These are phyloP conservation scores for Citrus sinensis DNA, from an alignment of 345 rosid species.

Conservation along the genomic window DNA sequence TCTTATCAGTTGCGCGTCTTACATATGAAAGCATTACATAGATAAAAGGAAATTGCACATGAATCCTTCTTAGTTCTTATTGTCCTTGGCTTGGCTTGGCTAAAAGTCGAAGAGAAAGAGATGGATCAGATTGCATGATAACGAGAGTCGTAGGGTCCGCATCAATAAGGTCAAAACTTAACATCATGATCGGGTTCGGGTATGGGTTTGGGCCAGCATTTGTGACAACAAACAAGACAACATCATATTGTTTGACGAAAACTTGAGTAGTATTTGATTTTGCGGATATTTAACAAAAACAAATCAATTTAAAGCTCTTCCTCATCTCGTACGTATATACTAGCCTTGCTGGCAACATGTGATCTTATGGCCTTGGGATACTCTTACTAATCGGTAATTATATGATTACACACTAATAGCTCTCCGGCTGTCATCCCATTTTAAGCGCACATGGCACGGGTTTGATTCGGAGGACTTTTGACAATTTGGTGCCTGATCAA, in stretches of 20 bases:
- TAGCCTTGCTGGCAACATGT: neutral
- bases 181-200: no score
- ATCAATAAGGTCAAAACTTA: neutral
- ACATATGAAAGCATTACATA: no score
- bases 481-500: neutral
- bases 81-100: no score
- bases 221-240: no score
- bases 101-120: neutral
- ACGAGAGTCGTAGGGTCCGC: neutral
- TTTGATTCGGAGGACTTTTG: neutral
- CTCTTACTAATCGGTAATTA: neutral
- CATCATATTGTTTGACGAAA: no score
- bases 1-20: no score
- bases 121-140: neutral
- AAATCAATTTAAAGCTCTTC: neutral
- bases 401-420: no score
- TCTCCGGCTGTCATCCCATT: neutral
- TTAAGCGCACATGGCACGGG: neutral
- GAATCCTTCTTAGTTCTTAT: neutral
- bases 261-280: neutral
- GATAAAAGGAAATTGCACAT: neutral
- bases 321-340: no score
- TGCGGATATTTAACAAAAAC: neutral
- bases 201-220: no score
- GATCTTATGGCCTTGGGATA: neutral